Conservation (phyloP, 441 rosid species). For the Mallotus repandus region DNA sequence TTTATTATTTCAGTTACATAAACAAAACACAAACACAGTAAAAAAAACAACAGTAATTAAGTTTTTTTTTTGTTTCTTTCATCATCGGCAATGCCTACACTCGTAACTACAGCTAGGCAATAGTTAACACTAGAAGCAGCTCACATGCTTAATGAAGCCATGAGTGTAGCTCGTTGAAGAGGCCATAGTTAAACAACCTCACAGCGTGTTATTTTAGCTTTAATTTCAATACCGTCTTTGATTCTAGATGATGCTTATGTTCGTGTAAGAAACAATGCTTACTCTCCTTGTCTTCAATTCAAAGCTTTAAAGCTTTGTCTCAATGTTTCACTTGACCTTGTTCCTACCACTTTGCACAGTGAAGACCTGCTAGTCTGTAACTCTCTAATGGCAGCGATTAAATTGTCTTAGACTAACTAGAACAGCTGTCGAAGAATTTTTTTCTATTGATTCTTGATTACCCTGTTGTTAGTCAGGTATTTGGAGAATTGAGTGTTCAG, state of each 20-base stretch:
- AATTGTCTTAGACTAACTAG: constrained; percentile 85
- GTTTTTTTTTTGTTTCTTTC: background rate
- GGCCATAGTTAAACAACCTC: constrained; percentile 86
- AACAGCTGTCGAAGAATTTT: constrained; percentile 76
- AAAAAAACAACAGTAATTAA: no score
- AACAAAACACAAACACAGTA: no score
- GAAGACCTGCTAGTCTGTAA: constrained; percentile 77
- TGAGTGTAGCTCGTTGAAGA: constrained; percentile 61
- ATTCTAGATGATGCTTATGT: constrained; percentile 73
- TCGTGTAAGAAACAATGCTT: constrained; percentile 65
- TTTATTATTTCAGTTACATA: no score
- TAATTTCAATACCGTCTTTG: constrained; percentile 71
- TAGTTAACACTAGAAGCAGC: constrained; percentile 79
- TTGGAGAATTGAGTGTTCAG: constrained; percentile 81
- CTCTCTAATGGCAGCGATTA: constrained; percentile 92
- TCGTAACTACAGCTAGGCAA: constrained; percentile 79
- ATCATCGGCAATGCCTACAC: constrained; percentile 90
- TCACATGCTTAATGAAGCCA: constrained; percentile 78
- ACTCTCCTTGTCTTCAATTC: constrained; percentile 77
- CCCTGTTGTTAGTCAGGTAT: constrained; percentile 90
- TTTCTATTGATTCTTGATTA: constrained; percentile 82
- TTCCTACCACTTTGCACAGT: constrained; percentile 52
- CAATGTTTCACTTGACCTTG: constrained; percentile 76
- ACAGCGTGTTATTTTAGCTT: constrained; percentile 77
- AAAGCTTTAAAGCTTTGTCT: constrained; percentile 83